Conservation (phyloP, 257 asterid species). For the Rauvolfia tetraphylla region DNA sequence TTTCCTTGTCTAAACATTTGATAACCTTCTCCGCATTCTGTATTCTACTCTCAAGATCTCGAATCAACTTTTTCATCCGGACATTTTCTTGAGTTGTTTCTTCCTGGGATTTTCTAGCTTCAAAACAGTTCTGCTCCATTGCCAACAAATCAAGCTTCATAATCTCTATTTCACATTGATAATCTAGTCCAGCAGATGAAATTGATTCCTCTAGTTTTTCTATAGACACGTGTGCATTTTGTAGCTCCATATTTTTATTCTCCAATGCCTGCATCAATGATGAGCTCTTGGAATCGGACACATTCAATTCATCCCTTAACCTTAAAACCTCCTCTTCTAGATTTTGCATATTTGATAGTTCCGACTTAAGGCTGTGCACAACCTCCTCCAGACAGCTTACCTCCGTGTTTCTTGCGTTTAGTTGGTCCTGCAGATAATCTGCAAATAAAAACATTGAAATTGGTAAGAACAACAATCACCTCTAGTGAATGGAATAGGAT, state of each 20-base stretch:
- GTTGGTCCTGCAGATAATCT: slow-evolving; percentile 96
- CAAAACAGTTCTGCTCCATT: slow-evolving; percentile 55
- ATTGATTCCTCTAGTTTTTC: slow-evolving; percentile 72
- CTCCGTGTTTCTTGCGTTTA: slow-evolving; percentile 53
- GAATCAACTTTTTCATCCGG: slow-evolving; percentile 47
- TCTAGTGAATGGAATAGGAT: slow-evolving; percentile 8
- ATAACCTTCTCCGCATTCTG: slow-evolving; percentile 40
- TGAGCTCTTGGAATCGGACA: slow-evolving; percentile 44
- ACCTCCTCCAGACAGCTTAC: slow-evolving; percentile 45
- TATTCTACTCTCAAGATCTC: slow-evolving; percentile 41
- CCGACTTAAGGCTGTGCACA: slow-evolving; percentile 47
- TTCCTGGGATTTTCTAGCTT: slow-evolving; percentile 48
- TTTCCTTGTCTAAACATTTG: slow-evolving; percentile 52
- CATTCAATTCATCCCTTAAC: slow-evolving; percentile 52
- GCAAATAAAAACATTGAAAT: slow-evolving; percentile 28
- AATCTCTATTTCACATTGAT: slow-evolving; percentile 92
- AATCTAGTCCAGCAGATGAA: slow-evolving; percentile 63
- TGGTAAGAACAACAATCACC: slow-evolving; percentile 13
- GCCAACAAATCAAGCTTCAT: slow-evolving; percentile 60
- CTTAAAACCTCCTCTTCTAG: slow-evolving; percentile 42
- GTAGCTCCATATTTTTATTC: slow-evolving; percentile 45
- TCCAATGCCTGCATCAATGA: slow-evolving; percentile 49
- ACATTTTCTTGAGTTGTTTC: slow-evolving; percentile 47
- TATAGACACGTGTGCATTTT: slow-evolving; percentile 34
- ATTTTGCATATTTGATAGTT: slow-evolving; percentile 42